Evolutionary conservation across 2,329 filamentous ascomycete species (phyloP), one percentile per base, ranked within the genome.

Genomic region (Plenodomus tracheiphilus): DNA sequence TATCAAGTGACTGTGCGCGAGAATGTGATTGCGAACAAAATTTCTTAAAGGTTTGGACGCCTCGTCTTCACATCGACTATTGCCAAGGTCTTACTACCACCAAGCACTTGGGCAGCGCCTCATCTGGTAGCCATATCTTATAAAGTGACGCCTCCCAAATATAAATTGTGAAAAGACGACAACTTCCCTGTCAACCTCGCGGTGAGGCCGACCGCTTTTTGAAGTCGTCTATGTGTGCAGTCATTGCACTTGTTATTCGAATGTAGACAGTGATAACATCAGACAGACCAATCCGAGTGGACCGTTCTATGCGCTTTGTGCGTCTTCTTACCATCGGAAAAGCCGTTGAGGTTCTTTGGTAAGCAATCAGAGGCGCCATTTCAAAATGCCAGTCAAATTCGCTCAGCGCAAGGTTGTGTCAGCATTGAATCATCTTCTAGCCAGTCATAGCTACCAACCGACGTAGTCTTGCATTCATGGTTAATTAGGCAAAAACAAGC

Each of bases 1-100:
- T n/a, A n/a, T 68, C 58, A 9, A 66, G 53, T 10, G 59, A 61
- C 39, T 66, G 61, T 65, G 51, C 6, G 62, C 62, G 21, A 65
- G 34, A 3, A 53, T 51, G 40, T 63, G 39, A 34, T 63, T 67
- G 13, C 53, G 51, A 21, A 67, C 48, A n/a, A 62, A 30, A 4
- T 64, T 41, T 37, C 66, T 58, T 11, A 55, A 55, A 21, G 40
- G 39, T 4, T 25, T 18, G 60, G 59, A n/a, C 50, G 56, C 20
- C 36, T 34, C 15, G 39, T 17, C 28, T 51, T 17, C 9, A 53
- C 39, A 28, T 39, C 34, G 15, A 37, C 39, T 5, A 63, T 35
- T 15, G 59, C 41, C 30, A 68, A 39, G 11, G 44, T 18, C 35
- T 54, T 49, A 9, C 54, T 53, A 9, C 43, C 28, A 6, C 48